Evolutionary conservation across 1,284 basidiomycete genomes (phyloP), one percentile per base, ranked within the genome.

Genomic region (Apiotrichum akiyoshidainum): DNA sequence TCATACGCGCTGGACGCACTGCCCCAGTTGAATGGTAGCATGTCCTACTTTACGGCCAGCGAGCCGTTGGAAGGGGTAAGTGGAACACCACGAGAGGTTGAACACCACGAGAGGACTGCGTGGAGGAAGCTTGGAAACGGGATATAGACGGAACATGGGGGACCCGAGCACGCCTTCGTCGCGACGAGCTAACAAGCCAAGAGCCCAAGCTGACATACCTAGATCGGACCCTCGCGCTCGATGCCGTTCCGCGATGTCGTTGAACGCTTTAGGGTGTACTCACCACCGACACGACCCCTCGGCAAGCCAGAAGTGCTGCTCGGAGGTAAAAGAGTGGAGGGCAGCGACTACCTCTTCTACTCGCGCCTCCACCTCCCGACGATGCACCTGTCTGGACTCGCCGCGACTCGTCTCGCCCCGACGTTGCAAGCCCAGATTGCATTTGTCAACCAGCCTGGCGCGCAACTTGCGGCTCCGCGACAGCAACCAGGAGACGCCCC

Each of bases 31-130:
- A 89, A 89, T 67, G 94, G 93, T n/a, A 90, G 90, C 0, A 82
- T 97, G 45, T 92, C 90, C 41, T 97, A 97, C 74, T 90, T 96
- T 64, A 93, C 94, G 69, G 89, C 90, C 0, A 91, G 90, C 10
- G 89, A 88, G 72, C 83, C 87, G 59, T 79, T 94, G 41, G 81
- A 87, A 64, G 82, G 90, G 65, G 86, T 74, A 53, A 59, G 69
- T 52, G 1, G 4, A 31, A 31, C 26, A 31, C 26, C 26, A 7
- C 26, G 26, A 31, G 26, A 31, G 26, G 26, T n/a, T n/a, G n/a
- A n/a, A 31, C 26, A 31, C n/a, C n/a, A n/a, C n/a, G n/a, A n/a
- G n/a, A n/a, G n/a, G n/a, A n/a, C n/a, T n/a, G n/a, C n/a, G 26
- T 31, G 26, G 26, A 31, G 26, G 26, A 31, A 4, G 7, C 26